Evolutionary conservation across 2,329 filamentous ascomycete genomes (phyloP), one percentile per base, ranked within the genome.

Genomic region (Fusarium poae): DNA sequence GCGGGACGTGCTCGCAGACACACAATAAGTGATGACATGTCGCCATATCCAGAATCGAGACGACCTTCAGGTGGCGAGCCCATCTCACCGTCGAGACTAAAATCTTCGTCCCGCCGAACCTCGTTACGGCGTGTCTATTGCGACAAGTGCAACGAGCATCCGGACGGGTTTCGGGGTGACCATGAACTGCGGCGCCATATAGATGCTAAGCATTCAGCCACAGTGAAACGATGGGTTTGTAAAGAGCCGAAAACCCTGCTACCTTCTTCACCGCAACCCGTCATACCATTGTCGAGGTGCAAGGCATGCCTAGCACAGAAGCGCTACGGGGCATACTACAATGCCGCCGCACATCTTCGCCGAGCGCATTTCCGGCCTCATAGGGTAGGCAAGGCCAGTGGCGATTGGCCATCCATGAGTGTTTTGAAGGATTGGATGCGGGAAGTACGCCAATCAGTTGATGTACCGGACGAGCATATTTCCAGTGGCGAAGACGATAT

Each of bases 151-250:
- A 89, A 90, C 70, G 92, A 93, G 73, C 90, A 95, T 64, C 92
- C 92, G 4, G 90, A 94, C 64, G 94, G 94, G 7, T 97, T 97
- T 78, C 91, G 94, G 45, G 94, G 94, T 60, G 93, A 97, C 57
- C 94, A 97, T 78, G 94, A 97, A 78, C 84, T 94, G 49, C 85
- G 90, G 57, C 85, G 92, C 59, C 92, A 94, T 77, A 83, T 81
- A 20, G 85, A 88, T 62, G 85, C 86, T 7, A 87, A 87, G 62
- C 86, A 88, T 68, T 84, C 86, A 5, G 81, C 84, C 12, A 73
- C 85, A 35, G 84, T 86, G 29, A 86, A 85, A 74, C 79, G 84
- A 72, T 88, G 85, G 84, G 82, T 88, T 20, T 88, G 85, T 75
- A 83, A 81, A 30, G 85, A 87, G 65, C 85, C 85, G 27, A 79